Evolutionary conservation across 345 rosid species (phyloP), one percentile per base, ranked within the genome.

Genomic region (Rhizophora apiculata): DNA sequence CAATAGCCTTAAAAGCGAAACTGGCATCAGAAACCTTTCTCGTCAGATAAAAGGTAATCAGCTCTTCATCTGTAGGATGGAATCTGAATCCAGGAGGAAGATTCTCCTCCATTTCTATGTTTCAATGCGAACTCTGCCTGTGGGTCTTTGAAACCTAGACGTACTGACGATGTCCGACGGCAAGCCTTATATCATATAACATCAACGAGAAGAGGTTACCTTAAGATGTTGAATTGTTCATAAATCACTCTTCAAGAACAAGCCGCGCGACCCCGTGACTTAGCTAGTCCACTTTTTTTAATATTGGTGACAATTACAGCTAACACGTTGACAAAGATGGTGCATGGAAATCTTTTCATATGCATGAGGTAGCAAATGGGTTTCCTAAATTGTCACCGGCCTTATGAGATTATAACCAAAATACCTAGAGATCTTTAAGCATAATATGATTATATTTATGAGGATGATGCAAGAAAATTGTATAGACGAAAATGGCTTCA

Each of bases 11-110:
- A 24, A 89, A 88, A 0, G 89, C 79, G 78, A 95, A 95, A 68
- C 74, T 60, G 18, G 13, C 65, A 71, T 95, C 91, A 0, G 92
- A 82, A 46, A 88, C 90, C 79, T 92, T 95, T 70, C 68, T 63
- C 16, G 80, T 74, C 20, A 95, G 87, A 74, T 95, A 95, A 79
- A 66, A 86, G 8, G 89, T 90, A 62, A 95, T 92, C 76, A 95
- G 96, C 78, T 95, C 99, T 65, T 95, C 99, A 71, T 95, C 99
- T 5, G 99, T 92, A 0, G 99, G 99, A 67, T 95, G 99, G 78
- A 92, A 95, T 75, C 99, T 87, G 80, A 95, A 95, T 29, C 99
- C 99, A 8, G 99, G 99, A 81, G 99, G 99, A 64, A 92, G 91
- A 70, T 64, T 88, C 64, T 87, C 97, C 84, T 86, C 93, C 96